Conservation (phyloP, 345 rosid species). For the Linum tenue region DNA sequence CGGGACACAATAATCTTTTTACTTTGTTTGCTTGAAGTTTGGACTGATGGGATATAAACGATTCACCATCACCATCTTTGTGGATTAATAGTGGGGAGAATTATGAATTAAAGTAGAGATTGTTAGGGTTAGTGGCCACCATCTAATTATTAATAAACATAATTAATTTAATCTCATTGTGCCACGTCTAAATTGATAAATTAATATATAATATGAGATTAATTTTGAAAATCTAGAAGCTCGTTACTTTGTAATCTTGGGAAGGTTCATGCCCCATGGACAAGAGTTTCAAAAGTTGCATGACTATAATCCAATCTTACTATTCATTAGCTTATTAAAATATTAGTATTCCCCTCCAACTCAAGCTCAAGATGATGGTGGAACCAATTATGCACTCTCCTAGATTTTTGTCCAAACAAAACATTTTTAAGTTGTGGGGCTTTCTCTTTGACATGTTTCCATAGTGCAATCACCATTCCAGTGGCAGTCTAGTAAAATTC, state of each 20-base stretch:
- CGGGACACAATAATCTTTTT: background rate
- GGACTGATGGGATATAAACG: background rate
- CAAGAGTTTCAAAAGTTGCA: slow-evolving; percentile 42
- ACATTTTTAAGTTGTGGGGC: background rate
- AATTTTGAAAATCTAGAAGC: slow-evolving; percentile 31
- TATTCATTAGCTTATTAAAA: slow-evolving; percentile 11
- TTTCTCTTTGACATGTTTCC: slow-evolving; percentile 20
- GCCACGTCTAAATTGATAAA: slow-evolving; percentile 35
- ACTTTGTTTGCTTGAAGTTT: slow-evolving; percentile 1
- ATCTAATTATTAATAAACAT: slow-evolving; percentile 17
- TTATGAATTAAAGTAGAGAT: too few species aligned
- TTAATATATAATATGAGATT: background rate
- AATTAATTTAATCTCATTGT: slow-evolving; percentile 14
- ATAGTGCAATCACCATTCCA: slow-evolving; percentile 19
- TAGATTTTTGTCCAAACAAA: slow-evolving; percentile 3
- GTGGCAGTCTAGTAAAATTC: background rate
- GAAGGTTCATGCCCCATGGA: slow-evolving; percentile 59
- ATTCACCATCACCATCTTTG: background rate
- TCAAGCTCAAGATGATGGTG: slow-evolving; percentile 31
- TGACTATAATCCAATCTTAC: slow-evolving; percentile 22
- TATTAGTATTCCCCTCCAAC: background rate
- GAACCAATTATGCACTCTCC: slow-evolving; percentile 61
- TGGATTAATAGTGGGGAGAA: background rate
- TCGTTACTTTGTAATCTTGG: slow-evolving; percentile 9
- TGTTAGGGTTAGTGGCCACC: background rate